Evolutionary conservation across 2,329 filamentous ascomycete species (phyloP).

Genomic region (Sarocladium strictum): DNA sequence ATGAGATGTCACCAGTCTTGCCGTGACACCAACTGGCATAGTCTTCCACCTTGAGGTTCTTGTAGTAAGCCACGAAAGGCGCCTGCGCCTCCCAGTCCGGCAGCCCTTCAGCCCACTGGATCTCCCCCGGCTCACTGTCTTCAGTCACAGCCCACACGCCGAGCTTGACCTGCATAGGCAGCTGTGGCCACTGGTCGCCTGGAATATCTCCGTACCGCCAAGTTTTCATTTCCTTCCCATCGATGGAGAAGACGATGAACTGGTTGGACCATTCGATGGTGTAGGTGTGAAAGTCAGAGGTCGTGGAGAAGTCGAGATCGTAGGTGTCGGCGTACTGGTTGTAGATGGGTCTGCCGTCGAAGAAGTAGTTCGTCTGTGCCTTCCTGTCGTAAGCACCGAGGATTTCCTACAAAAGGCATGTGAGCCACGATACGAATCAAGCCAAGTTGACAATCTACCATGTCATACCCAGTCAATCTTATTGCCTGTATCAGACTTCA

Average conservation of each 20-base stretch:
- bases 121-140: slow-evolving; percentile 48
- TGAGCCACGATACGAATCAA: background rate
- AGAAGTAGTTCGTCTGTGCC: slow-evolving; percentile 78
- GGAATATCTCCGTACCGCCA: slow-evolving; percentile 39
- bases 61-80: slow-evolving; percentile 21
- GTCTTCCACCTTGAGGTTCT: slow-evolving; percentile 22
- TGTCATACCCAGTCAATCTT: slow-evolving; percentile 50
- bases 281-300: slow-evolving; percentile 54
- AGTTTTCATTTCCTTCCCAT: slow-evolving; percentile 31
- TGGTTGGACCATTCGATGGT: slow-evolving; percentile 60
- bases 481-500: slow-evolving; percentile 72
- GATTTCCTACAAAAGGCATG: slow-evolving; percentile 17
- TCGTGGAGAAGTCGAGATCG: slow-evolving; percentile 32
- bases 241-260: slow-evolving; percentile 53
- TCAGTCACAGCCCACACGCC: slow-evolving; percentile 51
- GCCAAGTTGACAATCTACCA: background rate
- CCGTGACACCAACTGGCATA: slow-evolving; percentile 22
- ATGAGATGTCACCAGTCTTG: slow-evolving; percentile 17
- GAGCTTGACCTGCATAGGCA: slow-evolving; percentile 61
- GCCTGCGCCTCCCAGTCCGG: slow-evolving; percentile 24
- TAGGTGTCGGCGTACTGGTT: slow-evolving; percentile 44
- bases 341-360: slow-evolving; percentile 55
- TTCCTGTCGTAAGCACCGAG: slow-evolving; percentile 34
- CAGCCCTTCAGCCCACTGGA: slow-evolving; percentile 61
- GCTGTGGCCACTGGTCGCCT: slow-evolving; percentile 56